A percentile compares a stretch with the other conserved stretches of the same genome.
phyloP scores from a whole-genome alignment of 768 basidiomycete genomes.

The Kwoniella heveanensis region DNA sequence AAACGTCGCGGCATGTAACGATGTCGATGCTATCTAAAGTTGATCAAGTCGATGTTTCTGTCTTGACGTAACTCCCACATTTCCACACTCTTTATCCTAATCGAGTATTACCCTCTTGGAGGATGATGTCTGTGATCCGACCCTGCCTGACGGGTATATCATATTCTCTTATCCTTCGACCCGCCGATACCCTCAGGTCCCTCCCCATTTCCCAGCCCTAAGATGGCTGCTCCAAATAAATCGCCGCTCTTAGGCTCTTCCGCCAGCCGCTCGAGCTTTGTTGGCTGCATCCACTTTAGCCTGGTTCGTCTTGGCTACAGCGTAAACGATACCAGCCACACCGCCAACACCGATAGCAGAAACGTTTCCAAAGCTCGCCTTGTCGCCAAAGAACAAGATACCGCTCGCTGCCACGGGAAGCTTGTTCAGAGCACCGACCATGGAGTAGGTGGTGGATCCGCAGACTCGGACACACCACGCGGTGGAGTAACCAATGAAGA shows the following conservation, averaged over 20 bases:
- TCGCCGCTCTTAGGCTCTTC: slow-evolving; percentile 11
- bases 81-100: no score
- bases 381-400: slow-evolving; percentile 78
- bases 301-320: slow-evolving; percentile 92
- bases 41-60: no score
- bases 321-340: slow-evolving; percentile 86
- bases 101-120: no score
- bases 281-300: slow-evolving; percentile 69
- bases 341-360: slow-evolving; percentile 85
- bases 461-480: slow-evolving; percentile 98
- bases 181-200: no score
- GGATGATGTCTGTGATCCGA: no score
- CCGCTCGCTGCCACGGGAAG: slow-evolving; percentile 96
- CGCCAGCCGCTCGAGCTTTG: slow-evolving; percentile 29
- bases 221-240: neutral
- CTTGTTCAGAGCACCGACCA: slow-evolving; percentile 57
- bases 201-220: neutral
- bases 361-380: slow-evolving; percentile 81
- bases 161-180: no score
- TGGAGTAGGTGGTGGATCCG: slow-evolving; percentile 88
- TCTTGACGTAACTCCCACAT: no score
- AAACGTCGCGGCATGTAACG: no score
- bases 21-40: no score
- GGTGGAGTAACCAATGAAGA: slow-evolving; percentile 95
- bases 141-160: no score